Evolutionary conservation across 2,329 filamentous ascomycete genomes (phyloP).

Genomic region (Arthrinium phaeospermum): DNA sequence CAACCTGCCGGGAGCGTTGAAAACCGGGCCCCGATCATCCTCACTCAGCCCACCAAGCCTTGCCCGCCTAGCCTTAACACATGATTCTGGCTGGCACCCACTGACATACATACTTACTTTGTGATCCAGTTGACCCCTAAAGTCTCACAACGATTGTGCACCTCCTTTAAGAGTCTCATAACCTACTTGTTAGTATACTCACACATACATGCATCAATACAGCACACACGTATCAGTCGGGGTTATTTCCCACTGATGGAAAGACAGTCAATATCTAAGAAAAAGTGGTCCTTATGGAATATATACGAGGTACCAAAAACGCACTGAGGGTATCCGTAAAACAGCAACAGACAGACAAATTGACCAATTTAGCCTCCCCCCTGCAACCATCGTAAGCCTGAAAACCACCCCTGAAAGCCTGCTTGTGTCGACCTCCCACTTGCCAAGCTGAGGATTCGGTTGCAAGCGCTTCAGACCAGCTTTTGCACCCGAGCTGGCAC

Average conservation of each 20-base stretch:
- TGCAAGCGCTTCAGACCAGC: not conserved
- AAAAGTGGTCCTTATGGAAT: not conserved
- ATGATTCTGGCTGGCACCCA: not conserved
- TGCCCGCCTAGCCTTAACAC: not conserved
- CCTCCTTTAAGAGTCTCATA: too few species aligned
- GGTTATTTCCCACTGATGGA: too few species aligned
- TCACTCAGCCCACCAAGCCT: not conserved
- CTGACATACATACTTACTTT: not conserved
- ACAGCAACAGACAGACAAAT: not conserved
- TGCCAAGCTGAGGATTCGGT: not conserved
- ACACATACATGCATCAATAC: not conserved
- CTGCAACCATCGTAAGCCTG: not conserved
- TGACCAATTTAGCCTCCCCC: not conserved
- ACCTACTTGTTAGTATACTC: too few species aligned
- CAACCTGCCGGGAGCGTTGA: not conserved
- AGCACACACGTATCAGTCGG: not conserved
- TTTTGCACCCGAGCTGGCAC: not conserved
- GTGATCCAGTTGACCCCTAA: not conserved
- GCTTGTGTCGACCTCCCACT: not conserved
- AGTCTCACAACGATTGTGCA: not conserved
- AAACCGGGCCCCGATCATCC: slow-evolving; percentile 4
- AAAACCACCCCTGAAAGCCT: not conserved
- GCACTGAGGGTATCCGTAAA: not conserved
- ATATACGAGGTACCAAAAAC: not conserved
- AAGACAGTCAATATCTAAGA: not conserved